Evolutionary conservation across 495 filamentous ascomycete genomes (phyloP).

Genomic region (Margaritispora aquatica): DNA sequence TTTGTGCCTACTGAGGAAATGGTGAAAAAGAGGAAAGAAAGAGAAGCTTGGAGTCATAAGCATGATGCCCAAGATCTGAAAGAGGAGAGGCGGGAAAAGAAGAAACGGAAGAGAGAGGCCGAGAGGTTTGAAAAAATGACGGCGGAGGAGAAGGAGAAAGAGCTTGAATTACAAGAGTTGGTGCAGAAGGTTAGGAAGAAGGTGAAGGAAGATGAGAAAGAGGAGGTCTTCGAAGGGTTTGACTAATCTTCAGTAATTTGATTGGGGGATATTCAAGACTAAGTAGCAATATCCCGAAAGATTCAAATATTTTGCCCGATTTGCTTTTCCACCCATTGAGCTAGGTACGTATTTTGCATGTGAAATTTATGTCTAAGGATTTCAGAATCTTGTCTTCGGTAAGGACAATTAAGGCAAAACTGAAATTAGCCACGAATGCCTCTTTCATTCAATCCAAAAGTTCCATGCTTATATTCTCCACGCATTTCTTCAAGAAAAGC

Average conservation of each 20-base stretch:
- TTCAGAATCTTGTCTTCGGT: too few species aligned
- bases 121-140: constrained; percentile 64
- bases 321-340: too few species aligned
- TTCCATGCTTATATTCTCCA: too few species aligned
- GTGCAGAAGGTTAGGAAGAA: constrained; percentile 61
- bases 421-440: too few species aligned
- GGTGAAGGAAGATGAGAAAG: constrained; percentile 39
- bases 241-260: constrained; percentile 15
- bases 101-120: constrained; percentile 63
- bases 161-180: constrained; percentile 65
- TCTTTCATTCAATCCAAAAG: too few species aligned
- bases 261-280: too few species aligned
- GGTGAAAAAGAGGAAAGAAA: constrained; percentile 42
- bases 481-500: too few species aligned
- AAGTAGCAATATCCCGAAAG: too few species aligned
- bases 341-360: too few species aligned
- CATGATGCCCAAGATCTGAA: constrained; percentile 61
- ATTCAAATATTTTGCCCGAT: too few species aligned
- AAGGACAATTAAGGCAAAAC: too few species aligned
- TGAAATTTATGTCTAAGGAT: background rate
- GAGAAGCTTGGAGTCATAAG: constrained; percentile 81
- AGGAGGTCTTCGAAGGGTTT: constrained; percentile 40
- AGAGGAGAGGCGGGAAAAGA: constrained; percentile 65
- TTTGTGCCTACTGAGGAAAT: constrained; percentile 26
- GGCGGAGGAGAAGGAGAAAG: constrained; percentile 63